Conservation (phyloP, 1,139 yeast genomes). For the Nakaseomyces uthaithaninus region DNA sequence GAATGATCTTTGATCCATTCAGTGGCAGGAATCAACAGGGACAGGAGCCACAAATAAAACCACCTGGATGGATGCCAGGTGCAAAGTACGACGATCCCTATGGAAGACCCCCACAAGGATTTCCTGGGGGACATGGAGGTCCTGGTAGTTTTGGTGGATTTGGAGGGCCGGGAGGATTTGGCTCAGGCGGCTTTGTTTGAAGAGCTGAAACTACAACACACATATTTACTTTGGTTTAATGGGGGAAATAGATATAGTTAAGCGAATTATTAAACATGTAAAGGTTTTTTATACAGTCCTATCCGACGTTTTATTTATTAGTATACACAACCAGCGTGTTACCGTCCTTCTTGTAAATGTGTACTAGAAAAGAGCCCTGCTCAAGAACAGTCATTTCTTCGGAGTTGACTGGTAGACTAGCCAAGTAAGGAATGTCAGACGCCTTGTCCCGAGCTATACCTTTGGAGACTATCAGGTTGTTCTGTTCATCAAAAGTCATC, state of each 20-base stretch:
- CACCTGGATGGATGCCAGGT: constrained; percentile 35
- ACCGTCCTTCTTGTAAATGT: constrained; percentile 23
- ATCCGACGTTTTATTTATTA: not conserved
- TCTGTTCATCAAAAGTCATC: constrained; percentile 24
- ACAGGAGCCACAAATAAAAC: constrained; percentile 19
- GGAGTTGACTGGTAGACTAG: constrained; percentile 19
- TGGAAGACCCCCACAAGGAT: constrained; percentile 20
- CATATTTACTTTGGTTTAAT: not conserved
- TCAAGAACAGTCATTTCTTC: constrained; percentile 25
- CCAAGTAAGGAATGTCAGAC: constrained; percentile 22
- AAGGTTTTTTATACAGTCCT: too few relatives aligned
- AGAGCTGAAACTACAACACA: too few relatives aligned
- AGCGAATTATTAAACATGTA: constrained; percentile 9
- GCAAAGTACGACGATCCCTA: constrained; percentile 35
- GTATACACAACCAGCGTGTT: constrained; percentile 27
- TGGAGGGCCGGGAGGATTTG: constrained; percentile 11
- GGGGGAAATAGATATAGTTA: constrained; percentile 2
- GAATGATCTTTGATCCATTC: constrained; percentile 35
- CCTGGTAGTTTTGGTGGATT: constrained; percentile 14
- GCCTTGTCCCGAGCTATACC: constrained; percentile 25
- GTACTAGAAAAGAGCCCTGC: constrained; percentile 16
- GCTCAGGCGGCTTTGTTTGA: constrained; percentile 15
- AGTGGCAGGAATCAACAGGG: constrained; percentile 3
- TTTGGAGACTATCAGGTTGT: constrained; percentile 22
- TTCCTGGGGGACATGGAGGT: constrained; percentile 9